These are phyloP conservation scores for Tothia fuscella DNA, from an alignment of 2,329 filamentous ascomycete species.

Conservation along the genomic window DNA sequence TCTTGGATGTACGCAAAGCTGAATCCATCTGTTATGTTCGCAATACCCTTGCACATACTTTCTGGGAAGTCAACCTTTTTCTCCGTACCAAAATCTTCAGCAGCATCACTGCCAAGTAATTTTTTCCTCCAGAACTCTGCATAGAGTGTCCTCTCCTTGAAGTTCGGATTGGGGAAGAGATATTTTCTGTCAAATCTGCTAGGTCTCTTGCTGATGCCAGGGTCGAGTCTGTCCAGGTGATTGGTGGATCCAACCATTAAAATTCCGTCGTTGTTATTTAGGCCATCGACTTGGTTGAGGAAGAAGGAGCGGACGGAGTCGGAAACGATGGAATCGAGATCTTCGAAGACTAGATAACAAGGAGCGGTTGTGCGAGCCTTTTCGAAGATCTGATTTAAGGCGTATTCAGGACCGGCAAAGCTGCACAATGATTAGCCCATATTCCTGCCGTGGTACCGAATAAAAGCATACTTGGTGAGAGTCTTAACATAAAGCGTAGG, in stretches of 20 bases:
- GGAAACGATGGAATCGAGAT: conserved; percentile 54
- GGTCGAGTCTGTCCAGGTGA: conserved; percentile 52
- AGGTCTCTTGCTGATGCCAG: conserved; percentile 42
- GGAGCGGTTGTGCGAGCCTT: conserved; percentile 52
- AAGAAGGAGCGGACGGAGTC: conserved; percentile 54
- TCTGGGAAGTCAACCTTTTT: conserved; percentile 29
- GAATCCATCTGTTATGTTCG: conserved; percentile 31
- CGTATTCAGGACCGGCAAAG: neutral
- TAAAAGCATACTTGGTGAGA: conserved; percentile 40
- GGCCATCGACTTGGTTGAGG: conserved; percentile 55
- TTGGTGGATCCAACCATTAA: conserved; percentile 58
- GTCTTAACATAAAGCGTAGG: conserved; percentile 10
- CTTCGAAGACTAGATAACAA: conserved; percentile 60
- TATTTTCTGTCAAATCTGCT: conserved; percentile 37
- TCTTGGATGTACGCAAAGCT: conserved; percentile 37
- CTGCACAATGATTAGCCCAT: conserved; percentile 40
- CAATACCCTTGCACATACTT: conserved; percentile 26
- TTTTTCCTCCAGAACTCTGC: conserved; percentile 33
- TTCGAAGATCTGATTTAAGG: conserved; percentile 7
- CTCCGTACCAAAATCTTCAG: neutral
- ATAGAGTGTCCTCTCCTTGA: conserved; percentile 29
- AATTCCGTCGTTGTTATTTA: conserved; percentile 58
- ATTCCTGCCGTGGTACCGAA: conserved; percentile 40
- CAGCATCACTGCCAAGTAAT: conserved; percentile 13
- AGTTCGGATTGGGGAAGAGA: conserved; percentile 30